Percentiles rank a stretch among this genome's conserved stretches.
phyloP scores from a whole-genome alignment of 768 basidiomycete species.

The Suillus occidentalis region DNA sequence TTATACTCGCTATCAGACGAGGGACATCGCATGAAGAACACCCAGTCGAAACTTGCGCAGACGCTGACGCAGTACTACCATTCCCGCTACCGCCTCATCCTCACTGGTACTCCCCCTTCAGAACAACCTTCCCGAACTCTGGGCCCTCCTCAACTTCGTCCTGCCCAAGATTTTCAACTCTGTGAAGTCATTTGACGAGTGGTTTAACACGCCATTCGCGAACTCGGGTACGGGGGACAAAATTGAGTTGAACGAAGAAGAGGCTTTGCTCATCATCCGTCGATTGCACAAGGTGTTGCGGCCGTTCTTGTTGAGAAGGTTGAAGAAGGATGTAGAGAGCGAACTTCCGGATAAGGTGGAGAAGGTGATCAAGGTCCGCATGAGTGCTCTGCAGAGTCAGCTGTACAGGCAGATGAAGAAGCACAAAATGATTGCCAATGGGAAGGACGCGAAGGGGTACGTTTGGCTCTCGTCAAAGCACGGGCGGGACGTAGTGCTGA shows the following conservation, averaged over 20 bases:
- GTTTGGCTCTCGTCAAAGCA: constrained; percentile 22
- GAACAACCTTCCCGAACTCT: constrained; percentile 95
- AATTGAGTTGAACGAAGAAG: constrained; percentile 99
- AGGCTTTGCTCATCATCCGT: constrained; percentile 93
- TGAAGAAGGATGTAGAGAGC: constrained; percentile 97
- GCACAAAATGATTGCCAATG: constrained; percentile 94
- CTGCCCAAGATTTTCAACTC: constrained; percentile 97
- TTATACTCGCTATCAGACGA: constrained; percentile 56
- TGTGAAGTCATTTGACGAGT: constrained; percentile 98
- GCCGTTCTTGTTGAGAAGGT: constrained; percentile 86
- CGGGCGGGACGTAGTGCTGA: background rate
- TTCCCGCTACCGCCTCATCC: constrained; percentile 88
- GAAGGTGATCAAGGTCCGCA: constrained; percentile 95
- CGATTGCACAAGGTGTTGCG: constrained; percentile 95
- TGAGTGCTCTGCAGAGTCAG: constrained; percentile 90
- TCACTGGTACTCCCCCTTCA: constrained; percentile 96
- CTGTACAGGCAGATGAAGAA: constrained; percentile 98
- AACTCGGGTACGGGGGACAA: constrained; percentile 98
- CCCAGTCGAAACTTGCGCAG: constrained; percentile 82
- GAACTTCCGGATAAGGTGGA: constrained; percentile 97
- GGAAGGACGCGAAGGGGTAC: constrained; percentile 73
- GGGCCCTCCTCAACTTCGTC: constrained; percentile 94
- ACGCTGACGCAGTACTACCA: constrained; percentile 92
- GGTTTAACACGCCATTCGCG: constrained; percentile 99
- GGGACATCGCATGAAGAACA: constrained; percentile 98